Base-by-base conservation (phyloP, 495 filamentous ascomycete species). In the Penicillium argentinense region DNA sequence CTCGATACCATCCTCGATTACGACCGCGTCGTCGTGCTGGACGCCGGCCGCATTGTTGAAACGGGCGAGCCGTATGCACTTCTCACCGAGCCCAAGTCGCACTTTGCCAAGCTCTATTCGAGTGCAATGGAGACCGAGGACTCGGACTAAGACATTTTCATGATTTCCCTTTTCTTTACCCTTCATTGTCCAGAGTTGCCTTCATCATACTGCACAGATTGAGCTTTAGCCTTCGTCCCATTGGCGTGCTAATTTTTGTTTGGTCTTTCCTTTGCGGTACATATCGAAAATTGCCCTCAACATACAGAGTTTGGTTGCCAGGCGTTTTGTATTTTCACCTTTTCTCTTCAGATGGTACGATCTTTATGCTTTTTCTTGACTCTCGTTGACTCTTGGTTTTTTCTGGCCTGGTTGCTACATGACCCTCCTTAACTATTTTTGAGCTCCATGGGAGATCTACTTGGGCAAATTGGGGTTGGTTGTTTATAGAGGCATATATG, bases 1-100 rank as follows among this genome's bases (percentile, higher is more conserved):
- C 67, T 86, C n/a, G 75, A 79, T 21, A 79, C 78, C 0, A 78
- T 82, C 48, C 48, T 76, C 9, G 79, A 83, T 49, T 77, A 63
- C 45, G 77, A 79, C 54, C 67, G 63, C 42, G 59, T 81, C 13
- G 62, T 73, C 23, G 66, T 80, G 21, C 51, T 79, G 25, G 71
- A 74, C 6, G 63, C 60, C 5, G 77, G 77, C 13, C 59, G 47
- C 7, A 42, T 80, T n/a, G 60, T 72, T 9, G 76, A 79, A 43
- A 63, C 62, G 26, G 76, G 72, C 11, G 64, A 63, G 25, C 77
- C 77, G 1, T 62, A 62, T 41, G 59, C 45, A 2, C 49, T 71
- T 5, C 61, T 71, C 6, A 39, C 47, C 1, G 50, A 64, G 3
- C 57, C 61, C 12, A 53, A 53, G 33, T 71, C 67, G 5, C 54